Evolutionary conservation across 2,329 filamentous ascomycete genomes (phyloP), one percentile per base, ranked within the genome.

Genomic region (Trichoderma sp.): DNA sequence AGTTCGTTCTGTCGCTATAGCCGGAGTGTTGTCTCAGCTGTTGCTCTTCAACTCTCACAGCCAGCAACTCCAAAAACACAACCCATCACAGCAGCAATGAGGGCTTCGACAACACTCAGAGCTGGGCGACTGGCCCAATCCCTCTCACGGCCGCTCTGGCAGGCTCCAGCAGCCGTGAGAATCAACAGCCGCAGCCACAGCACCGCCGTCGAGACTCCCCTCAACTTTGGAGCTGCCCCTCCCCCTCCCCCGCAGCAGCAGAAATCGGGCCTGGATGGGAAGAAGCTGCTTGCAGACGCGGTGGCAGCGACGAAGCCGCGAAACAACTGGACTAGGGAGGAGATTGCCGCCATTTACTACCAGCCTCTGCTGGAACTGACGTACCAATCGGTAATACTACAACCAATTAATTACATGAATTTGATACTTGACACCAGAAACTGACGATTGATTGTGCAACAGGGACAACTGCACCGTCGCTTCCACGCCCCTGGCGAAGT

Each of bases 401-500:
- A 4, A 28, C 12, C 20, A 55, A 65, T 53, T 34, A n/a, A 65
- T 53, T 53, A 28, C 30, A 17, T 53, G 63, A 28, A n/a, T 17
- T 57, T 34, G 28, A 20, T 34, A 23, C n/a, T 28, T 4, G n/a
- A 53, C 20, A 53, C 11, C 11, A 12, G 0, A 6, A 36, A n/a
- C 57, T 36, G 57, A 53, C 30, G 8, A 26, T 50, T 28, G 20
- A 8, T 17, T 34, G 2, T 12, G 15, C 23, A 17, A 15, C 61
- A 96, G 93, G 90, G 89, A 75, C 88, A 87, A 43, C 84, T 97
- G 71, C 94, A 97, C 82, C 91, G 93, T 59, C 91, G 92, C 76
- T 97, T 97, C 84, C 94, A 97, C 83, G 88, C 93, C 78, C 93
- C 94, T 7, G 86, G 90, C 61, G 91, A 93, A 32, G 93, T 97